Evolutionary conservation across 2,329 filamentous ascomycete species (phyloP), one percentile per base, ranked within the genome.

Genomic region (Mycocentrospora acerina): DNA sequence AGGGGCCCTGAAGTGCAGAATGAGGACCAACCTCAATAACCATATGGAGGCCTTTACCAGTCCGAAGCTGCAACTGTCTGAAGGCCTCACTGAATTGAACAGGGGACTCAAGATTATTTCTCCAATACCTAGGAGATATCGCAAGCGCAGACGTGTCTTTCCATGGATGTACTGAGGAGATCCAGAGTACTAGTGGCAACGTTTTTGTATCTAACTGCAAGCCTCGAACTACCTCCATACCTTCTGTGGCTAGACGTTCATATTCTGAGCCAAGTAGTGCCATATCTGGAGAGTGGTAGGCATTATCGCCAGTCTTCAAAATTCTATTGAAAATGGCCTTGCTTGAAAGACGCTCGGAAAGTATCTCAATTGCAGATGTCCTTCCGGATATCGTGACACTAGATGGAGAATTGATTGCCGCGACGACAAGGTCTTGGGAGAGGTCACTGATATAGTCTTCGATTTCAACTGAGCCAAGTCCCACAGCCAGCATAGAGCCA

Each of bases 351-450:
- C 59, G 47, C 12, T 63, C 53, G 7, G 62, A 27, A 15, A 44
- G 36, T 34, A 65, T 55, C 1, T 60, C 43, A 10, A 74, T 59
- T 3, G 63, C 65, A 37, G 63, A 56, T 0, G 32, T 32, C 41
- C 74, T 68, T 1, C 73, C 72, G 12, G 70, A 72, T 1, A 74
- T 35, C 0, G 73, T 76, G 1, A 72, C 52, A 27, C 63, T 70
- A 0, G 44, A 32, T 1, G 68, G 60, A 3, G 46, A 45, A 26
- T 59, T 58, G 29, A 39, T 24, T n/a, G 22, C 25, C 3, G 40
- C 43, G 19, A 44, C 29, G 11, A 9, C 11, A 12, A 26, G 42
- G 7, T 51, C 11, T 4, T 14, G 19, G 15, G 22, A 4, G 4
- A 32, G 14, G 13, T 32, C n/a, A 22, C 14, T 9, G 7, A 9